These are phyloP conservation scores for Colletotrichum tropicale DNA, from an alignment of 2,329 filamentous ascomycete genomes.

Conservation along the genomic window DNA sequence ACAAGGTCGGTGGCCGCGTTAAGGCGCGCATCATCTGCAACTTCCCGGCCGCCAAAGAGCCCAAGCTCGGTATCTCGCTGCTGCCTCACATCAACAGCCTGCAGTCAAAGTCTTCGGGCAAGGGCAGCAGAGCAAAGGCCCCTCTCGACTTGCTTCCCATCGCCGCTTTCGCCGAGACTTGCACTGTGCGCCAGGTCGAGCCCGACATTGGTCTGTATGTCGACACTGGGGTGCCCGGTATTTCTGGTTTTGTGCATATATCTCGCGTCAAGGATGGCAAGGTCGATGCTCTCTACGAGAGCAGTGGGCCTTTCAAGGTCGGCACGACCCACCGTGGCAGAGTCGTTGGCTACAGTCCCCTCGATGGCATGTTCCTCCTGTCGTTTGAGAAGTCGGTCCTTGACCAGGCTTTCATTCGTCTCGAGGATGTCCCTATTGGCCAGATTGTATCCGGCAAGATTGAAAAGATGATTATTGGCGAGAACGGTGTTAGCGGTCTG, in stretches of 20 bases:
- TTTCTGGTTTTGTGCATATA: conserved; percentile 92
- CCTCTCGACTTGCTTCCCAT: conserved; percentile 68
- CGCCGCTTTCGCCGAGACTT: conserved; percentile 78
- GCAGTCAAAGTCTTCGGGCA: conserved; percentile 45
- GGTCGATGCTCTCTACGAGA: conserved; percentile 79
- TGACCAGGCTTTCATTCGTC: conserved; percentile 86
- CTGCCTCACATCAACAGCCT: conserved; percentile 83
- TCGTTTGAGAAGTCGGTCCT: conserved; percentile 84
- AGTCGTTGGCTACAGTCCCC: conserved; percentile 82
- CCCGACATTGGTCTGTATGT: conserved; percentile 82
- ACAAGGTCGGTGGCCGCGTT: conserved; percentile 82
- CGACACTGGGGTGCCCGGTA: conserved; percentile 65
- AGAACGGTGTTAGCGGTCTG: conserved; percentile 79
- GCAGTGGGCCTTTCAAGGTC: conserved; percentile 77
- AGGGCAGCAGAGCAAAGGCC: conserved; percentile 44
- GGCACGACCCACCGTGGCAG: conserved; percentile 82
- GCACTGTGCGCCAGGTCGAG: conserved; percentile 81
- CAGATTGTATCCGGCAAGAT: conserved; percentile 81
- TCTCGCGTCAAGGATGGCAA: conserved; percentile 91
- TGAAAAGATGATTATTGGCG: conserved; percentile 81
- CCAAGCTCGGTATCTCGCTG: conserved; percentile 86
- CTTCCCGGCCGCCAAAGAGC: conserved; percentile 78
- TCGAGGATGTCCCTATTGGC: conserved; percentile 87
- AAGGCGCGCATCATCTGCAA: conserved; percentile 89
- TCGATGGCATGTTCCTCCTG: conserved; percentile 85